A percentile compares a stretch with the other conserved stretches of the same genome.
Evolutionary conservation across 208 protist genomes (phyloP).

Genomic region (Trichomonas vaginalis): DNA sequence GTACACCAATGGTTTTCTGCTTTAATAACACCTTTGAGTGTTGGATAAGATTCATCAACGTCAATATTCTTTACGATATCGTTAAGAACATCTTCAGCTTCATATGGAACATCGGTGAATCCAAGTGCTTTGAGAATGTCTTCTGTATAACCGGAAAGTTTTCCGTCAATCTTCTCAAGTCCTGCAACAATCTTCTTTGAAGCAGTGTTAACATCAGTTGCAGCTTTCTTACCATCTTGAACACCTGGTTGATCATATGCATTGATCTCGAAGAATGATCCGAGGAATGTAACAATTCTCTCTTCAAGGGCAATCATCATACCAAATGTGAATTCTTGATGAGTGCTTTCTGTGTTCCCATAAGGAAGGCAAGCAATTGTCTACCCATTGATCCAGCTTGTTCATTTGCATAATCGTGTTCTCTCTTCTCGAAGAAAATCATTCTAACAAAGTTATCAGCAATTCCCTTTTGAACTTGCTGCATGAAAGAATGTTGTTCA

Average conservation of each 20-base stretch:
- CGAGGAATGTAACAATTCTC: slow-evolving; percentile 2
- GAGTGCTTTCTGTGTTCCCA: background rate
- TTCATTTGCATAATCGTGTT: background rate
- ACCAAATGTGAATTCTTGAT: background rate
- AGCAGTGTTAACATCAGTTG: background rate
- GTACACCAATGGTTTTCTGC: background rate
- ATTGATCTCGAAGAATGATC: background rate
- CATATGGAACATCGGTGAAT: background rate
- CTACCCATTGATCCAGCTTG: background rate
- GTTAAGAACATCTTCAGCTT: background rate
- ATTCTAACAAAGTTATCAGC: background rate
- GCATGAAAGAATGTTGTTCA: background rate
- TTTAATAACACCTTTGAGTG: background rate
- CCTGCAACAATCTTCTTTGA: background rate
- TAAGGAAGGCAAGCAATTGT: background rate
- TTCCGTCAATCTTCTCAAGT: background rate
- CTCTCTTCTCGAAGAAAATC: background rate
- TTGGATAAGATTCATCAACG: background rate
- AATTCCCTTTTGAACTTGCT: background rate
- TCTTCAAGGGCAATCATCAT: background rate
- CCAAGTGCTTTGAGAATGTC: background rate
- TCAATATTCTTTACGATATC: background rate
- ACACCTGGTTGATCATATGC: background rate
- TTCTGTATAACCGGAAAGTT: background rate
- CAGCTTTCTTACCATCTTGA: background rate